Evolutionary conservation across 768 basidiomycete species (phyloP).

Genomic region (Rhodocollybia butyracea): DNA sequence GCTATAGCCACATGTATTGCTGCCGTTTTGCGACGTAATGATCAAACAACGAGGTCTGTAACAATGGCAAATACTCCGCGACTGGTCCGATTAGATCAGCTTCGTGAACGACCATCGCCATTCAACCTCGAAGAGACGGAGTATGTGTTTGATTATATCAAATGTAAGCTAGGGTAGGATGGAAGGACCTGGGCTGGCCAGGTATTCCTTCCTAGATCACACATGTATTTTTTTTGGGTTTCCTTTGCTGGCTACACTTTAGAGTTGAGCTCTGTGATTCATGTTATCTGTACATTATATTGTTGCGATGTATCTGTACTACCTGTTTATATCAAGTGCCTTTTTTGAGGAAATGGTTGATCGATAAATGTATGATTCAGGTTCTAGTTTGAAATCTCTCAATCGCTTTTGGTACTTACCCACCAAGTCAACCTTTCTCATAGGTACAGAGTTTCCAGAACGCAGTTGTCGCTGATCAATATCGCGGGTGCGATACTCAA

Average conservation of each 20-base stretch:
- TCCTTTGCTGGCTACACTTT: neutral
- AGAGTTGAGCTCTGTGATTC: neutral
- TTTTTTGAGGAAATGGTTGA: too few species aligned
- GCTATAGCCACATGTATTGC: neutral
- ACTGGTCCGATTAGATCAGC: neutral
- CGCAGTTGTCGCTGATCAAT: neutral
- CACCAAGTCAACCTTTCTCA: too few species aligned
- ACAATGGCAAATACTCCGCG: neutral
- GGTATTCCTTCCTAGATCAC: too few species aligned
- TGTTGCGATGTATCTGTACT: neutral
- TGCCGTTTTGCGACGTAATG: neutral
- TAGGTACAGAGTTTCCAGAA: too few species aligned
- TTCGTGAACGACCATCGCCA: neutral
- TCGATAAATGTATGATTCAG: too few species aligned
- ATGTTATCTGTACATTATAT: neutral
- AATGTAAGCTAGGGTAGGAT: conserved; percentile 1
- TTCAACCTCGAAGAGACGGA: neutral
- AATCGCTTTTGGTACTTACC: neutral
- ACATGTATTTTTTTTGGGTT: neutral
- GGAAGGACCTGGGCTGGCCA: neutral
- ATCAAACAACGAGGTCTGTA: neutral
- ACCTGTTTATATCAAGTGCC: too few species aligned
- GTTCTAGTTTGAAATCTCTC: too few species aligned
- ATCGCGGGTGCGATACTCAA: conserved; percentile 1
- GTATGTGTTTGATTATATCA: conserved; percentile 1